Conservation (phyloP, 305 asterid genomes). For the Ilex paraguariensis region DNA sequence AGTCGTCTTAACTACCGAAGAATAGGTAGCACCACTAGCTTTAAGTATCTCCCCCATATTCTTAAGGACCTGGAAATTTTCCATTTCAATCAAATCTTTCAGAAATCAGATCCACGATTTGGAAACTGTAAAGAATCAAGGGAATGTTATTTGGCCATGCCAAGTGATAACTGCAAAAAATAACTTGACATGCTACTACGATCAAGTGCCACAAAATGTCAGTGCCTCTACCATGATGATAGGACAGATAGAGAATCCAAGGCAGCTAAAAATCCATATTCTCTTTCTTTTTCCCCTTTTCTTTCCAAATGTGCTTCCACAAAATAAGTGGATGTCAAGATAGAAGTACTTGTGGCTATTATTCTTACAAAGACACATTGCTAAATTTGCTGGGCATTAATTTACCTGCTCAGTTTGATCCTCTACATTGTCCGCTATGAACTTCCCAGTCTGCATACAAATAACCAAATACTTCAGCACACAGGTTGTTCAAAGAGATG, state of each 20-base stretch:
- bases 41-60: slow-evolving; percentile 59
- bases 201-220: not conserved
- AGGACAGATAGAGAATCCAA: too few relatives aligned
- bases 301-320: not conserved
- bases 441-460: slow-evolving; percentile 62
- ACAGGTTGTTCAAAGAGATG: too few relatives aligned
- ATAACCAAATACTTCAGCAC: slow-evolving; percentile 7
- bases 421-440: slow-evolving; percentile 68
- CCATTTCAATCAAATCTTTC: slow-evolving; percentile 1
- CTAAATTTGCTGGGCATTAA: not conserved
- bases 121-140: not conserved
- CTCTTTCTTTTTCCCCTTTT: not conserved
- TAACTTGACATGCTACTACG: not conserved
- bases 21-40: slow-evolving; percentile 36
- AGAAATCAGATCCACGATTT: not conserved
- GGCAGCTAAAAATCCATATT: too few relatives aligned
- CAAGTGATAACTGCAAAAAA: not conserved
- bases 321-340: not conserved
- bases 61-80: slow-evolving; percentile 33
- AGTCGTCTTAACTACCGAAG: slow-evolving; percentile 46
- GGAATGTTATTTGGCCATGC: not conserved
- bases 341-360: not conserved
- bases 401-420: slow-evolving; percentile 94
- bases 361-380: not conserved
- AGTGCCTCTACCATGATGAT: not conserved